A percentile compares a stretch with the other conserved stretches of the same genome.
phyloP scores from a whole-genome alignment of 1,284 basidiomycete genomes.

The Vanrija pseudolonga region DNA sequence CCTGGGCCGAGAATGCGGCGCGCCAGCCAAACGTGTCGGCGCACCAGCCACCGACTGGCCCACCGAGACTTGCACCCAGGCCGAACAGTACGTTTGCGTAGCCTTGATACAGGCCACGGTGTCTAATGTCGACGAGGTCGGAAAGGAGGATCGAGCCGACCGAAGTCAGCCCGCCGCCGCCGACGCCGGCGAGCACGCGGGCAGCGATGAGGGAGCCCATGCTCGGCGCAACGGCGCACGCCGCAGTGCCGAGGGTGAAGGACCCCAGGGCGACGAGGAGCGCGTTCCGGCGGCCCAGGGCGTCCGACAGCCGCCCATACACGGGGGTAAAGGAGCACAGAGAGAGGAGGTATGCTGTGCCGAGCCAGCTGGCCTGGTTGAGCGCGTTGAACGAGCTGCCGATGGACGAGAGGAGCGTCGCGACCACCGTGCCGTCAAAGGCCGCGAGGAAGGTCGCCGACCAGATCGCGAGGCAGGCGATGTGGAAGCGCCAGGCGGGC shows the following conservation, averaged over 20 bases:
- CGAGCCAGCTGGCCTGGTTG: constrained; percentile 70
- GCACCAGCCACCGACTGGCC: constrained; percentile 80
- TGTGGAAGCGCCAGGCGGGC: constrained; percentile 28
- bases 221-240: constrained; percentile 75
- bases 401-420: constrained; percentile 58
- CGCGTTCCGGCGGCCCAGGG: constrained; percentile 73
- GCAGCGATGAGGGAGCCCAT: constrained; percentile 75
- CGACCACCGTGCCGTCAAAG: constrained; percentile 61
- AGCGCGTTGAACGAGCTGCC: constrained; percentile 44
- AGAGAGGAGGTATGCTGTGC: constrained; percentile 59
- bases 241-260: constrained; percentile 75
- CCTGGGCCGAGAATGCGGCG: constrained; percentile 59
- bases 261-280: constrained; percentile 66
- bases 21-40: constrained; percentile 76
- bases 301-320: constrained; percentile 81
- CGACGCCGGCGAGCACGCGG: constrained; percentile 79
- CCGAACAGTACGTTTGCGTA: constrained; percentile 68
- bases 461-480: constrained; percentile 34
- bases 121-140: constrained; percentile 64
- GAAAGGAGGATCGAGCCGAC: constrained; percentile 42
- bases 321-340: constrained; percentile 83
- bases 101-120: constrained; percentile 84
- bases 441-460: constrained; percentile 61
- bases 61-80: constrained; percentile 63
- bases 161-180: constrained; percentile 54